Evolutionary conservation across 345 rosid species (phyloP), one percentile per base, ranked within the genome.

Genomic region (Luvunga scandens): DNA sequence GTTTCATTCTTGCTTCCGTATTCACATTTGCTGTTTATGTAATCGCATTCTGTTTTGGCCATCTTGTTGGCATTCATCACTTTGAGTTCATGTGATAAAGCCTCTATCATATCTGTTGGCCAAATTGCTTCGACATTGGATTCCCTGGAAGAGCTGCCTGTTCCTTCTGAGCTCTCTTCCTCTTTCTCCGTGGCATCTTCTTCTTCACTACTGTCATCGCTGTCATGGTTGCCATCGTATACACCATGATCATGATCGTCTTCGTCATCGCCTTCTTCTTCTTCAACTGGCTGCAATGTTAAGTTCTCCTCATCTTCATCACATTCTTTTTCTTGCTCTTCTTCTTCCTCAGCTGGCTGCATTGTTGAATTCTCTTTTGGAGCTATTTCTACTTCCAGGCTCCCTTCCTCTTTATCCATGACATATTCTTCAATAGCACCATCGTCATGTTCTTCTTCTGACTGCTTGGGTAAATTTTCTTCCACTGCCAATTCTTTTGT

Each of bases 51-150:
- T 19, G 21, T 27, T 39, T 63, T 65, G 31, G 50, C 56, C 42
- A 28, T 48, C 68, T 68, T 36, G 79, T 42, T 73, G 57, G 63
- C 75, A 19, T 36, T 24, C 34, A 22, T 57, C n/a, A 67, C 82
- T 73, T 75, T 66, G 65, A 77, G 75, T 78, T 75, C 79, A 42
- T 45, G 31, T 21, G 84, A 50, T 50, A 74, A 42, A 24, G 70
- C 48, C 45, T 86, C 81, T 7, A 84, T 71, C 60, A 80, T 64
- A 78, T 82, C 89, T 4, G 73, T 83, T 4, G 91, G 84, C 89
- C 89, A 84, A 48, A 83, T 73, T 64, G 83, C 83, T 50, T 83
- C 87, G 8, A 34, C 61, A 24, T 81, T 75, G 53, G 79, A 86
- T 48, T 83, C 91, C 21, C 66, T 31, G 10, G 85, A 85, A 50